Conservation (phyloP, 768 basidiomycete genomes). For the Tephrocybe sp. region DNA sequence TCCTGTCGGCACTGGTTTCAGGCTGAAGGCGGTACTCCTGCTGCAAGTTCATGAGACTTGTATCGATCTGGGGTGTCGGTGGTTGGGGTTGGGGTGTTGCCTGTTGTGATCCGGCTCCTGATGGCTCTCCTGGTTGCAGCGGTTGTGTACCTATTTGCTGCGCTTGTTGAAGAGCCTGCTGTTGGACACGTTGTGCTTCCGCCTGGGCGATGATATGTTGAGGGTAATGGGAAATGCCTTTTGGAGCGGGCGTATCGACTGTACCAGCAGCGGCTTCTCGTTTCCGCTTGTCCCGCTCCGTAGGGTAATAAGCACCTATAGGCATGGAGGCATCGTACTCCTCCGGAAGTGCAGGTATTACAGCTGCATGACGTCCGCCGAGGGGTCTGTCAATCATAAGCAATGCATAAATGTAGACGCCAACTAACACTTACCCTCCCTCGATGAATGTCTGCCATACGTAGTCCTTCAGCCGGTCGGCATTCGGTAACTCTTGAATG, state of each 20-base stretch:
- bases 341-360: slow-evolving; percentile 77
- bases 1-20: slow-evolving; percentile 6
- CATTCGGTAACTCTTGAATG: slow-evolving; percentile 79
- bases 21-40: slow-evolving; percentile 10
- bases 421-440: slow-evolving; percentile 64
- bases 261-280: slow-evolving; percentile 23
- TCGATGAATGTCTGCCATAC: slow-evolving; percentile 86
- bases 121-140: slow-evolving; percentile 9
- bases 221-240: slow-evolving; percentile 45
- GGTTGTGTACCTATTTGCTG: slow-evolving; percentile 21
- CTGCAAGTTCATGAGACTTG: slow-evolving; percentile 3
- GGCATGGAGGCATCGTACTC: slow-evolving; percentile 56
- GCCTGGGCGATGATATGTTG: slow-evolving; percentile 46
- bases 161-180: slow-evolving; percentile 21
- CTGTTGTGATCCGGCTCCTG: slow-evolving; percentile 4
- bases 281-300: slow-evolving; percentile 31
- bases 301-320: slow-evolving; percentile 45
- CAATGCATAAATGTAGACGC: slow-evolving; percentile 9
- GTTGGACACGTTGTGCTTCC: slow-evolving; percentile 30
- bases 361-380: slow-evolving; percentile 79
- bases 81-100: background rate
- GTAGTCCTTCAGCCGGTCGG: slow-evolving; percentile 72
- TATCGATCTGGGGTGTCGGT: slow-evolving; percentile 3
- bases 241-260: slow-evolving; percentile 27
- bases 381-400: slow-evolving; percentile 47